Evolutionary conservation across 2,329 filamentous ascomycete species (phyloP), one percentile per base, ranked within the genome.

Genomic region (Arthroderma sp.): DNA sequence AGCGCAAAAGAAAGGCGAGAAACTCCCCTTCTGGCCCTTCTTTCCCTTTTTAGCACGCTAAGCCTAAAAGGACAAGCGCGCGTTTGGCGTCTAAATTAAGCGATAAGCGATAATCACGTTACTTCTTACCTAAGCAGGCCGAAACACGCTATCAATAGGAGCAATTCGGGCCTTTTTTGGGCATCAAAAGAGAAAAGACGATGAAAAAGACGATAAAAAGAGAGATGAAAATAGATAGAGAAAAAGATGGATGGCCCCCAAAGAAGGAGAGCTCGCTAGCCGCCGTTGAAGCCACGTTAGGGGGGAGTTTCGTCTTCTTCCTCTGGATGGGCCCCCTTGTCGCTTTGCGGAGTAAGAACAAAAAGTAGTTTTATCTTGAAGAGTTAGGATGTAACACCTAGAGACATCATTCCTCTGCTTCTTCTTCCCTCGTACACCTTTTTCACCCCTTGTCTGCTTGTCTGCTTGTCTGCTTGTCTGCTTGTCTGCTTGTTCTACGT

Each of bases 101-200:
- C 44, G 23, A 51, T 13, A 51, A 9, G 2, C 44, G 44, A n/a
- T 1, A 8, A 19, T 51, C 44, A 51, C 44, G 44, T 51, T 51
- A 51, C 25, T 19, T 33, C 23, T 51, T 51, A 51, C 44, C 13
- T 51, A 33, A 51, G 44, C 44, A 28, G 1, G 44, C 11, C 44
- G 25, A 51, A 51, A 51, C 25, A 15, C 25, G 44, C 44, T 51
- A 51, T 51, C 44, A 51, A 51, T 51, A 51, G 44, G 44, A 51
- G 44, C 44, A 51, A 51, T 13, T 51, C 44, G 23, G 44, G 13
- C 11, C 17, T 23, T 25, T 47, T 28, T 28, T 31, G 28, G 28
- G 28, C 28, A 31, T 31, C 28, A 38, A n/a, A n/a, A n/a, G n/a
- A n/a, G n/a, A n/a, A n/a, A n/a, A n/a, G 39, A 19, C 39, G 39